Conservation (phyloP, 2,329 filamentous ascomycete genomes). For the Aspergillus aculeatus region DNA sequence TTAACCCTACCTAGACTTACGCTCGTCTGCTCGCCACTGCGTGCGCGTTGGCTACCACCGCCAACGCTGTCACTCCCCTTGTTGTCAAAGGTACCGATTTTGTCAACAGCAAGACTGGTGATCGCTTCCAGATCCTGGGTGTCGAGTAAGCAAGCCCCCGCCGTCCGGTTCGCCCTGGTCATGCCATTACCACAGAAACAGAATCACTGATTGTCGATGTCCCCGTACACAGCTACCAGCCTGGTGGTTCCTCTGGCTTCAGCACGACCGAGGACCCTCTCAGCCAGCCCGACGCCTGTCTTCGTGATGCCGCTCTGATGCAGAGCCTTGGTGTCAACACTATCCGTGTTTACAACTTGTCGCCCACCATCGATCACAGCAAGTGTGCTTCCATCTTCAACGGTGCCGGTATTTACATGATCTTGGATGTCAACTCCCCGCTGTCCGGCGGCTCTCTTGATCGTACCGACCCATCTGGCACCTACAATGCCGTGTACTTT, state of each 20-base stretch:
- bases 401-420: conserved; percentile 64
- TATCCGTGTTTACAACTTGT: conserved; percentile 64
- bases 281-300: conserved; percentile 56
- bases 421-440: conserved; percentile 65
- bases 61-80: conserved; percentile 55
- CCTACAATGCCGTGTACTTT: conserved; percentile 58
- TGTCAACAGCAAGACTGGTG: conserved; percentile 57
- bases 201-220: conserved; percentile 17
- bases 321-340: conserved; percentile 64
- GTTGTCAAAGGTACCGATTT: conserved; percentile 61
- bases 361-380: conserved; percentile 60
- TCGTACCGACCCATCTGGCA: conserved; percentile 53
- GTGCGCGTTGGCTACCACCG: conserved; percentile 46
- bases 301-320: conserved; percentile 64
- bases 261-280: conserved; percentile 56
- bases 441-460: conserved; percentile 57
- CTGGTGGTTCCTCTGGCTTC: conserved; percentile 61
- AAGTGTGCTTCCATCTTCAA: conserved; percentile 65
- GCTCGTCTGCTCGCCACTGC: conserved; percentile 39
- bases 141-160: conserved; percentile 50
- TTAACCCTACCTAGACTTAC: conserved; percentile 26
- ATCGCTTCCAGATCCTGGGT: conserved; percentile 62
- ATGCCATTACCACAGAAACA: conserved; percentile 1
- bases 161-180: background rate
- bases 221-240: conserved; percentile 53